Base-by-base conservation (phyloP, 1,284 basidiomycete species). In the Heterobasidion parviporum region DNA sequence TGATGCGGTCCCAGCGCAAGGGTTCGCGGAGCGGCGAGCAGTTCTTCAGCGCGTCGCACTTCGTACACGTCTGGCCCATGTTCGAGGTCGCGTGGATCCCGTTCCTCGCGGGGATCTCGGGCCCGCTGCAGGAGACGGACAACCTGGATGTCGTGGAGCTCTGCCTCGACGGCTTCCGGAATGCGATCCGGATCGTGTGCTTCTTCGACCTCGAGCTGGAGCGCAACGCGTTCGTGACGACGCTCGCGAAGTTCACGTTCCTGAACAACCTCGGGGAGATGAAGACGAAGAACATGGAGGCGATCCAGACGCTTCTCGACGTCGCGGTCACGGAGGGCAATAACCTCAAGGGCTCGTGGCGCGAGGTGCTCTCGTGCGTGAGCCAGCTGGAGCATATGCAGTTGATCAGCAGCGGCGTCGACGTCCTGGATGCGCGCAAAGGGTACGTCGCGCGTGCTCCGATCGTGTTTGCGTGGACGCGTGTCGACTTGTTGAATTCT, bases 21-120 rank as follows among this genome's bases (percentile, higher is more conserved):
- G 80, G 85, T 18, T 83, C 85, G 1, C 85, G 82, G 67, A 72
- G 75, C 8, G 81, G 76, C 35, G 92, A 95, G 61, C 89, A 94
- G 60, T 98, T 92, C 74, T 96, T 94, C 73, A 92, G 90, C 62
- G 95, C 95, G 0, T 96, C 93, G 0, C 91, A 97, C 65, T 92
- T 94, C 61, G 84, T 97, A 59, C 95, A 98, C 68, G 94, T 97
- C 57, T 81, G 85, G 36, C 94, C 94, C 44, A 98, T 98, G 95
- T 97, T 98, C 64, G 94, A 98, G 70, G 93, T 97, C 16, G 94
- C 93, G 12, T 98, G 95, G 95, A 97, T 98, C 74, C 85, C 95
- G 2, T 93, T 97, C 70, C 78, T 98, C 15, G 95, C 95, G 7
- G 94, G 94, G 6, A 76, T 98, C 38, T 97, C 94, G 6, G 92